Evolutionary conservation across 768 basidiomycete genomes (phyloP), one percentile per base, ranked within the genome.

Genomic region (Cystobasidium onofrii): DNA sequence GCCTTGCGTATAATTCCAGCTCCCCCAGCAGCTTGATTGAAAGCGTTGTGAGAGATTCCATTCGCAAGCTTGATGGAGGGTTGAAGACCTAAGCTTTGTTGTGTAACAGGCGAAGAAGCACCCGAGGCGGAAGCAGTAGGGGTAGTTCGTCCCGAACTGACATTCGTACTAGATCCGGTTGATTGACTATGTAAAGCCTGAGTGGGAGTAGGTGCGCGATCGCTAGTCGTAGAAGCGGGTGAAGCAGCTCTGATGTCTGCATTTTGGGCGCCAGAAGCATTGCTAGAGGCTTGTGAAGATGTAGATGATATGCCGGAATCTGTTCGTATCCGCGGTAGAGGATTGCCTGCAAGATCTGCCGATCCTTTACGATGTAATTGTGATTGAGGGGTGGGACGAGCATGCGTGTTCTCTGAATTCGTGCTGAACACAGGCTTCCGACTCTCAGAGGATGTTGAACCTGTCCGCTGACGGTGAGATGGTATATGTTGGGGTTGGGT

Each of bases 301-400:
- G 43, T 31, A 7, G 65, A 67, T 34, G 65, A 67, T 3, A 20
- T 67, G 23, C 65, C 65, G 1, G 65, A 67, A 29, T 67, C 65
- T 9, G 69, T 60, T 36, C 50, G 6, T 31, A 71, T 34, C 1
- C 54, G 18, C 7, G 69, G 54, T 1, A 36, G 69, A 1, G 15
- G 29, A 46, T 0, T 23, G n/a, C 25, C 20, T 33, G 70, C 76
- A 57, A 73, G 73, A 76, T 17, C 70, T 64, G 27, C 67, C 33
- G 2, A 76, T 64, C 2, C 63, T 29, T 10, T 39, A 36, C 29
- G 65, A 10, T 67, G 65, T 17, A 50, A 23, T 20, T 67, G 65
- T 9, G 65, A 1, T 13, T 31, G 64, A 39, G 65, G 43, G 12
- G 46, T 29, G 31, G 65, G 65, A 12, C 65, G 41, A 9, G 43